A percentile compares a stretch with the other conserved stretches of the same genome.
These are phyloP conservation scores for Rhytidiadelphus loreus DNA, from an alignment of 225 moss, liverwort and hornwort genomes.

Conservation along the genomic window DNA sequence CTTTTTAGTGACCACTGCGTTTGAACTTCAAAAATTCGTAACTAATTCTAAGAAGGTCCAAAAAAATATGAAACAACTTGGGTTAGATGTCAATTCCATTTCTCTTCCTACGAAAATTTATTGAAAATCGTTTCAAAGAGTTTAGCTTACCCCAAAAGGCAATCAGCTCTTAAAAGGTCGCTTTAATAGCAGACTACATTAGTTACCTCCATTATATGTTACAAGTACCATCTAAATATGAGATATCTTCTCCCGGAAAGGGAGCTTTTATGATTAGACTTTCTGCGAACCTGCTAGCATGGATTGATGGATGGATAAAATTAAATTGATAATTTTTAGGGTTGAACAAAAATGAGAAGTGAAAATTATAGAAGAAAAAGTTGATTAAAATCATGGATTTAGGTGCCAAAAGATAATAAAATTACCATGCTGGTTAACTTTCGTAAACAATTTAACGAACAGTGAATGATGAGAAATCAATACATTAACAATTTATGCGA, in stretches of 20 bases:
- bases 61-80: too few species aligned
- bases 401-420: background rate
- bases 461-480: background rate
- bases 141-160: too few species aligned
- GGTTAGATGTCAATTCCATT: too few species aligned
- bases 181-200: too few species aligned
- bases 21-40: too few species aligned
- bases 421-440: background rate
- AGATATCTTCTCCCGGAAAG: background rate
- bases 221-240: background rate
- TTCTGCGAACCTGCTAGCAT: background rate
- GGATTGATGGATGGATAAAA: background rate
- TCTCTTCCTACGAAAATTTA: too few species aligned
- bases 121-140: too few species aligned
- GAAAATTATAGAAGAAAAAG: background rate
- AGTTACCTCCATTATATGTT: background rate
- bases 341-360: background rate
- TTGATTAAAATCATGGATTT: background rate
- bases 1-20: too few species aligned
- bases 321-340: too few species aligned
- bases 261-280: background rate
- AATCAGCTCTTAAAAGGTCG: too few species aligned
- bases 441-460: background rate
- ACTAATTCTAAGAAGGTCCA: too few species aligned
- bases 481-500: too few species aligned